phyloP scores from a whole-genome alignment of 2,329 filamentous ascomycete species.

The Fonsecaea monophora region DNA sequence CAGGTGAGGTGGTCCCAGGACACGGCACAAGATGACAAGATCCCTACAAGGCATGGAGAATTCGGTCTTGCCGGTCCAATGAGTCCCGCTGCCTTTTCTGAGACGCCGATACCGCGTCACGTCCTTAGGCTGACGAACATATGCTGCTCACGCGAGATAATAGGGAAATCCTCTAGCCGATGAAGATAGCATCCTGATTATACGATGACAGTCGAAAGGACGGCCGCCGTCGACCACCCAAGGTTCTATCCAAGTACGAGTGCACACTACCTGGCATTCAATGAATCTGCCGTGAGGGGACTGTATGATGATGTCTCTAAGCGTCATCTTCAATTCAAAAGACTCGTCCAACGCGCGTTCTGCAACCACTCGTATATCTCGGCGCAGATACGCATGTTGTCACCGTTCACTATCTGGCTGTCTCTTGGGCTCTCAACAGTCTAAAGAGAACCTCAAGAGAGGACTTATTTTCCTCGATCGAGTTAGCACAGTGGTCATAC shows the following conservation, averaged over 20 bases:
- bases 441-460: too few relatives aligned
- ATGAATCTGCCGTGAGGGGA: too few relatives aligned
- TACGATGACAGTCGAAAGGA: not conserved
- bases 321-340: too few relatives aligned
- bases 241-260: not conserved
- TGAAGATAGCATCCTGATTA: not conserved
- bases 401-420: too few relatives aligned
- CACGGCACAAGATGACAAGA: slow-evolving; percentile 11
- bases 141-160: not conserved
- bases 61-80: not conserved
- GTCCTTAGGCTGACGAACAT: not conserved
- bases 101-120: not conserved
- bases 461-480: too few relatives aligned
- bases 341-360: too few relatives aligned
- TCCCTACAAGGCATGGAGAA: not conserved
- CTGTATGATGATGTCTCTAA: too few relatives aligned
- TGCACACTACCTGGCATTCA: too few relatives aligned
- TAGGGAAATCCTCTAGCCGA: not conserved
- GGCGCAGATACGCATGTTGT: too few relatives aligned
- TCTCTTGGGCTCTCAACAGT: too few relatives aligned
- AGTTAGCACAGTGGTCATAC: too few relatives aligned
- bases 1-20: not conserved
- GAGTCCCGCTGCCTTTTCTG: not conserved
- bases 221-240: not conserved
- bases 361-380: too few relatives aligned